phyloP scores from a whole-genome alignment of 352 stramenopile species.

The Phytophthora chlamydospora region DNA sequence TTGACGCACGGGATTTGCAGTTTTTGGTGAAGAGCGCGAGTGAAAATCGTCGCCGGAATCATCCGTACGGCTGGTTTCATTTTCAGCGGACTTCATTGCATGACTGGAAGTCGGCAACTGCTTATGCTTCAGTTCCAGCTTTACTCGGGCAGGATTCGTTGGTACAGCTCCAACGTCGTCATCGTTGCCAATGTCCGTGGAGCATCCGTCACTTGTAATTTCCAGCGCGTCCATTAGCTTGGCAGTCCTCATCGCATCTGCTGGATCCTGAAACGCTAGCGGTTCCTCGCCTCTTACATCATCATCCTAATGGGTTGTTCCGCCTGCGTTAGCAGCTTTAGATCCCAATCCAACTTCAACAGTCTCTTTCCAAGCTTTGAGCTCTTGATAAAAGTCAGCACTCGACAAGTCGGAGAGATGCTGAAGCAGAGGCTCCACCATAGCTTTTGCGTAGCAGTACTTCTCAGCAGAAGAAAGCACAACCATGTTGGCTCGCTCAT shows the following conservation, averaged over 20 bases:
- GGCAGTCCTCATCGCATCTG: slow-evolving; percentile 8
- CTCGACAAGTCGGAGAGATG: slow-evolving; percentile 17
- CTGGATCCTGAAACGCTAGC: background rate
- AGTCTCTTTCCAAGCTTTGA: slow-evolving; percentile 12
- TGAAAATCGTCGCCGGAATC: no score
- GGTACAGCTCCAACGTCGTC: background rate
- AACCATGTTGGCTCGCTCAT: slow-evolving; percentile 13
- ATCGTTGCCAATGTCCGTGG: background rate
- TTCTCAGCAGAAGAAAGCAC: slow-evolving; percentile 15
- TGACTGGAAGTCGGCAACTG: no score
- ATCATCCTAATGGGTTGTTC: background rate
- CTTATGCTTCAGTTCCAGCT: no score
- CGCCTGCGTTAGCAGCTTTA: background rate
- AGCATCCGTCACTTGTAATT: background rate
- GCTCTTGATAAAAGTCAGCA: background rate
- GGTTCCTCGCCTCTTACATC: background rate
- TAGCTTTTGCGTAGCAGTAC: slow-evolving; percentile 14
- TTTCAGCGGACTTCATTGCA: no score
- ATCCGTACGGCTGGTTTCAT: no score
- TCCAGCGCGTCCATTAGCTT: slow-evolving; percentile 5
- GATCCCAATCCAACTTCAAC: slow-evolving; percentile 8
- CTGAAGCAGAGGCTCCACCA: slow-evolving; percentile 13
- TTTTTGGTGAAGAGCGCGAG: no score
- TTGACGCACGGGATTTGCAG: slow-evolving; percentile 2
- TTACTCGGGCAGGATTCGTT: slow-evolving; percentile 2